Evolutionary conservation across 106 monocot genomes (phyloP).

Genomic region (Acanthochlamys bracteata): DNA sequence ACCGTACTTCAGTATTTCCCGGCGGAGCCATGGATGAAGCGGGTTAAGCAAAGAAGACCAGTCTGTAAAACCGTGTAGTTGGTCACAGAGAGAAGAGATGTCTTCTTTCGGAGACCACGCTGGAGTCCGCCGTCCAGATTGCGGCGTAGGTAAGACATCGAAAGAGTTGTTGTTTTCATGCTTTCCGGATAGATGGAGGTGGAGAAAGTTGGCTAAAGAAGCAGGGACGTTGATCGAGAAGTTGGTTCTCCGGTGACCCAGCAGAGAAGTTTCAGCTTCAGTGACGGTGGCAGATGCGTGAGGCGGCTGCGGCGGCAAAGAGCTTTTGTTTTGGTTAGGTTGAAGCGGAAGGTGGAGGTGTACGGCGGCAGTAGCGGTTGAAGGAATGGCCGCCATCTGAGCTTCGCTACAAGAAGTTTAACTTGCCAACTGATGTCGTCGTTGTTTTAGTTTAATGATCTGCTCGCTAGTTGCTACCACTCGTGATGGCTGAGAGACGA

Average conservation of each 20-base stretch:
- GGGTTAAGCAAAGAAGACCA: constrained; percentile 52
- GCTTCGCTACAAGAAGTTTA: no score
- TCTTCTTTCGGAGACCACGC: constrained; percentile 41
- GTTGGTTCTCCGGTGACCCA: constrained; percentile 5
- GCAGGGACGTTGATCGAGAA: constrained; percentile 20
- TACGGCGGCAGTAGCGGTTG: not conserved
- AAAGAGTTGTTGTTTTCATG: not conserved
- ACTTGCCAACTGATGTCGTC: no score
- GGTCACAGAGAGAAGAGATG: constrained; percentile 28
- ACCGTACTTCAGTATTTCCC: constrained; percentile 70
- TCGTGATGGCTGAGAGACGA: no score
- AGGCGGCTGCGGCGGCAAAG: not conserved
- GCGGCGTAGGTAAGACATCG: not conserved
- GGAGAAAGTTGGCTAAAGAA: constrained; percentile 19
- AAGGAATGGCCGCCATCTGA: not conserved
- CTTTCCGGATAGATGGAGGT: constrained; percentile 11
- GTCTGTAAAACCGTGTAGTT: constrained; percentile 36
- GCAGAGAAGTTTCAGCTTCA: no score
- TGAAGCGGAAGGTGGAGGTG: constrained; percentile 8
- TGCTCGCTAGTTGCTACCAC: no score
- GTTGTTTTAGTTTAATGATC: no score
- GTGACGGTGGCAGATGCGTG: no score
- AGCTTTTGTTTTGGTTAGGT: not conserved
- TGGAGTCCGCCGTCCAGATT: constrained; percentile 4
- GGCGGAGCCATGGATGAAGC: constrained; percentile 58